Conservation (phyloP, 2,329 filamentous ascomycete species). For the Monilinia polystroma region DNA sequence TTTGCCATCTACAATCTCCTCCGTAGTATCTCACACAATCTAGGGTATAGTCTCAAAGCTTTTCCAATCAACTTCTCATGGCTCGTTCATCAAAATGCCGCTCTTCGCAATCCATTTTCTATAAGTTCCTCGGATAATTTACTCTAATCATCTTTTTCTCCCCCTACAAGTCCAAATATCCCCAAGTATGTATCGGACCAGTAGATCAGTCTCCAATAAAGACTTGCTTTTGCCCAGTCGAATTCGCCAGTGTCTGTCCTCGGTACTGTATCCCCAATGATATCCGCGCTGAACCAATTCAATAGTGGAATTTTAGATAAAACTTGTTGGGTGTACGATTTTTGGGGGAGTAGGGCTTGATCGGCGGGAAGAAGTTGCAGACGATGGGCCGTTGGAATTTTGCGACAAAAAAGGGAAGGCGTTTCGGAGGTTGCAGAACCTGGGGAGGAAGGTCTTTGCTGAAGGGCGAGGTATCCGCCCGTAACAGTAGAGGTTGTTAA, state of each 20-base stretch:
- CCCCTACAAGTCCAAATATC: slow-evolving; percentile 56
- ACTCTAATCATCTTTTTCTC: slow-evolving; percentile 35
- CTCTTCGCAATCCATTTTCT: neutral
- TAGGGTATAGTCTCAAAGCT: slow-evolving; percentile 25
- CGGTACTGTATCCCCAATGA: slow-evolving; percentile 76
- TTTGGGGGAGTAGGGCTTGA: slow-evolving; percentile 68
- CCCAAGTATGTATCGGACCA: slow-evolving; percentile 59
- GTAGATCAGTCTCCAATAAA: slow-evolving; percentile 68
- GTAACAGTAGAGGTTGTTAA: slow-evolving; percentile 41
- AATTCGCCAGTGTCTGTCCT: slow-evolving; percentile 72
- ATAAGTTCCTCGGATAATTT: neutral
- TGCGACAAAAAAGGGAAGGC: slow-evolving; percentile 51
- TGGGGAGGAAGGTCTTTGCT: slow-evolving; percentile 43
- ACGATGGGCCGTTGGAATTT: slow-evolving; percentile 65
- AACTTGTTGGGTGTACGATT: slow-evolving; percentile 62
- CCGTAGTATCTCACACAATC: slow-evolving; percentile 1
- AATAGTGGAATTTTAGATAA: slow-evolving; percentile 66
- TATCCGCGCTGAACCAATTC: slow-evolving; percentile 66
- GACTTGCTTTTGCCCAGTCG: slow-evolving; percentile 67
- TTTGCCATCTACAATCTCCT: neutral
- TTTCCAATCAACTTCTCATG: neutral
- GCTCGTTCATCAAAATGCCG: neutral
- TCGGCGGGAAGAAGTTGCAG: slow-evolving; percentile 65
- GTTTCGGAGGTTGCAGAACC: slow-evolving; percentile 33
- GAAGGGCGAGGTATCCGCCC: slow-evolving; percentile 24